Evolutionary conservation across 345 rosid species (phyloP).

Genomic region (rapeseed (Brassica napus)): Da-Ae NC_063440.1:14034001-14034500

Average conservation of each 20-base stretch:
- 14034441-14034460: too few species aligned
- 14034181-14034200: conserved; percentile 32
- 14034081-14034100: conserved; percentile 38
- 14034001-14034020: conserved; percentile 11
- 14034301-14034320: conserved; percentile 38
- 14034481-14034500: too few species aligned
- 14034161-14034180: background rate
- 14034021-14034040: conserved; percentile 8
- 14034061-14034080: conserved; percentile 29
- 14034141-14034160: background rate
- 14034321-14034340: conserved; percentile 47
- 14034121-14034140: background rate
- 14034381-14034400: background rate
- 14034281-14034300: conserved; percentile 31
- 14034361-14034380: background rate
- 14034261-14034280: too few species aligned
- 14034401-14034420: background rate
- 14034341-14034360: conserved; percentile 11
- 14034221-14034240: conserved; percentile 5
- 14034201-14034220: conserved; percentile 26
- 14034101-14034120: background rate
- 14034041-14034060: conserved; percentile 46
- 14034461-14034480: too few species aligned
- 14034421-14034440: too few species aligned
- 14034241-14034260: too few species aligned